Evolutionary conservation across 345 rosid species (phyloP).

Genomic region (Citrus reticulata): DNA sequence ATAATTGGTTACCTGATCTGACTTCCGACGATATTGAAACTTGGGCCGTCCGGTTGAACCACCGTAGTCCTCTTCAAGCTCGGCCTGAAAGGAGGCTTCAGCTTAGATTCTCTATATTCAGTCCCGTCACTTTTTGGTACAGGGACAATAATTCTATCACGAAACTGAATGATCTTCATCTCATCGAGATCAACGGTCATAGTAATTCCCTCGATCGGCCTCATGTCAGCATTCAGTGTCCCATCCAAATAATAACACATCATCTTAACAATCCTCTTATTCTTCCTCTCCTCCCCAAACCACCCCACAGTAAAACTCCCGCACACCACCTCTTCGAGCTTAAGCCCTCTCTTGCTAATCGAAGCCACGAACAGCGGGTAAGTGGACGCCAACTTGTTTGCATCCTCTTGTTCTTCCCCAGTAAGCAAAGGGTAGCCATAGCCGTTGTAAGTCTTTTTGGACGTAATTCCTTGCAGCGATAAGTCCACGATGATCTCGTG

Average conservation of each 20-base stretch:
- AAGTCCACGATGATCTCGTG: slow-evolving; percentile 33
- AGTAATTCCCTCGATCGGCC: slow-evolving; percentile 37
- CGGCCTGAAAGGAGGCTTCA: slow-evolving; percentile 15
- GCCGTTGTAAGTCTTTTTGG: slow-evolving; percentile 22
- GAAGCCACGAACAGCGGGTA: slow-evolving; percentile 32
- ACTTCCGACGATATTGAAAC: slow-evolving; percentile 30
- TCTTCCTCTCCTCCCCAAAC: slow-evolving; percentile 25
- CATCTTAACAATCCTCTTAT: slow-evolving; percentile 26
- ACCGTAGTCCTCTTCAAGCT: slow-evolving; percentile 23
- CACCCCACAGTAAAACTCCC: slow-evolving; percentile 25
- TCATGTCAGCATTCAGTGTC: slow-evolving; percentile 30
- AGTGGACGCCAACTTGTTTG: slow-evolving; percentile 8
- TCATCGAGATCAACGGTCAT: slow-evolving; percentile 33
- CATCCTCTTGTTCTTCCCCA: slow-evolving; percentile 18
- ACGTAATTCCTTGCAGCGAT: neutral
- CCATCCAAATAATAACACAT: slow-evolving; percentile 35
- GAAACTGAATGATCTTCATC: slow-evolving; percentile 24
- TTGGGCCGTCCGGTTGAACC: slow-evolving; percentile 39
- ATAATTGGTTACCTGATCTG: slow-evolving; percentile 17
- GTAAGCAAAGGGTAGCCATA: slow-evolving; percentile 34
- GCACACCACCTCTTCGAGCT: slow-evolving; percentile 26
- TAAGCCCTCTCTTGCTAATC: slow-evolving; percentile 22
- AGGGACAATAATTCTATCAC: slow-evolving; percentile 20
- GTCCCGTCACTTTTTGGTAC: slow-evolving; percentile 38
- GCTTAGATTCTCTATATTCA: slow-evolving; percentile 34